phyloP scores from a whole-genome alignment of 2,329 filamentous ascomycete species.

The Monosporascus sp. region DNA sequence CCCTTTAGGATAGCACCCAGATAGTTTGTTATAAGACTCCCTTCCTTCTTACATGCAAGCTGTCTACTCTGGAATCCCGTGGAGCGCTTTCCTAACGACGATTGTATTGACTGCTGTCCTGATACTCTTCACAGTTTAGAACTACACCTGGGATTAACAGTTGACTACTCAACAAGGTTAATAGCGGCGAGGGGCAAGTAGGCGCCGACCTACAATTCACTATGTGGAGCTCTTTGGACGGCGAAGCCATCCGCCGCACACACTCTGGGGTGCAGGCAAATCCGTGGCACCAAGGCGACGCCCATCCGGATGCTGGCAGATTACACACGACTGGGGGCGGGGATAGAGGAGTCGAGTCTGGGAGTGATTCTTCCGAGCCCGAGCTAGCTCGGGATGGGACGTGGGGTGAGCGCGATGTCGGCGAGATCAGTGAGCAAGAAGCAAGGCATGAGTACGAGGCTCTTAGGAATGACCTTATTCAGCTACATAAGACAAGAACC shows the following conservation, averaged over 20 bases:
- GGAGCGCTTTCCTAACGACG: too few species aligned
- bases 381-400: constrained; percentile 19
- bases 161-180: too few species aligned
- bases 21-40: too few species aligned
- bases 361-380: constrained; percentile 4
- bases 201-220: not conserved
- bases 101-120: too few species aligned
- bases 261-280: constrained; percentile 23
- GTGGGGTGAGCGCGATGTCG: constrained; percentile 33
- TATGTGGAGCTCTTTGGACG: constrained; percentile 30
- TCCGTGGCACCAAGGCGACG: constrained; percentile 18
- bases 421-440: constrained; percentile 26
- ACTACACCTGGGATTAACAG: too few species aligned
- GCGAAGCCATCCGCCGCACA: constrained; percentile 26
- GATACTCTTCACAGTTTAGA: too few species aligned
- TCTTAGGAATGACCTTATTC: constrained; percentile 28
- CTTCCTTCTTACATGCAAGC: too few species aligned
- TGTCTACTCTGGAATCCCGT: too few species aligned
- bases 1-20: too few species aligned
- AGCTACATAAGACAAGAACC: constrained; percentile 29
- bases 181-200: not conserved
- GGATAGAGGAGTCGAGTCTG: not conserved
- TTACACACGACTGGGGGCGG: constrained; percentile 1
- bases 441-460: constrained; percentile 31
- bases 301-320: constrained; percentile 11